Evolutionary conservation across 192 early-diverging fungal genomes (phyloP).

Genomic region (Rhizophagus clarus): DNA sequence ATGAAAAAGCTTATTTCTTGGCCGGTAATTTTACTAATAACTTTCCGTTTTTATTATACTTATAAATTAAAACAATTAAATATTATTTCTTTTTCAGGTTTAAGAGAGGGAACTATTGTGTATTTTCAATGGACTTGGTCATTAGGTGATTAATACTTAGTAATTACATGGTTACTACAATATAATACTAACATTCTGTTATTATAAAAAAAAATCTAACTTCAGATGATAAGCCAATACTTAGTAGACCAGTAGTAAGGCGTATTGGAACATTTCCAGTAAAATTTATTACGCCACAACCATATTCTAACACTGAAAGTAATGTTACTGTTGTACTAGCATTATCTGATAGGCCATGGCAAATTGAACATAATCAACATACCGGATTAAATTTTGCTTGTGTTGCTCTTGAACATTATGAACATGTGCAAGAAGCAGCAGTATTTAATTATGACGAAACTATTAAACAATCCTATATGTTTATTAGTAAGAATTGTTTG

Average conservation of each 20-base stretch:
- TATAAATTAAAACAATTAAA: not conserved
- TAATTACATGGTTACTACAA: not conserved
- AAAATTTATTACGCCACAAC: slow-evolving; percentile 7
- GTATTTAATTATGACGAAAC: not conserved
- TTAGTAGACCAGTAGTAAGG: not conserved
- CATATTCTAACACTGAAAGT: not conserved
- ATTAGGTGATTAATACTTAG: not conserved
- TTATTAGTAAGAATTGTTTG: slow-evolving; percentile 16
- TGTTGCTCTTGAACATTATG: slow-evolving; percentile 25
- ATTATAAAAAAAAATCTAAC: not conserved
- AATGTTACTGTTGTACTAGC: not conserved
- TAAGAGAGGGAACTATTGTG: slow-evolving; percentile 13
- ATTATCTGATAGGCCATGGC: slow-evolving; percentile 24
- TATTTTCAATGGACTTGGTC: slow-evolving; percentile 14
- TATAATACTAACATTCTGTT: not conserved
- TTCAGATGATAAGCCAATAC: not conserved
- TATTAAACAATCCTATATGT: slow-evolving; percentile 12
- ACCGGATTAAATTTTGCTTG: slow-evolving; percentile 3
- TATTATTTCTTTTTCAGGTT: not conserved
- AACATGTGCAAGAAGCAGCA: slow-evolving; percentile 18
- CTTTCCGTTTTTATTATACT: not conserved
- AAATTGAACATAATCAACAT: not conserved
- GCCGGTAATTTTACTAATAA: slow-evolving; percentile 1
- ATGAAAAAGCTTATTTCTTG: slow-evolving; percentile 10
- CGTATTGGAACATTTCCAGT: slow-evolving; percentile 19